Evolutionary conservation across 495 filamentous ascomycete genomes (phyloP).

Genomic region (Lentithecium fluviatile): DNA sequence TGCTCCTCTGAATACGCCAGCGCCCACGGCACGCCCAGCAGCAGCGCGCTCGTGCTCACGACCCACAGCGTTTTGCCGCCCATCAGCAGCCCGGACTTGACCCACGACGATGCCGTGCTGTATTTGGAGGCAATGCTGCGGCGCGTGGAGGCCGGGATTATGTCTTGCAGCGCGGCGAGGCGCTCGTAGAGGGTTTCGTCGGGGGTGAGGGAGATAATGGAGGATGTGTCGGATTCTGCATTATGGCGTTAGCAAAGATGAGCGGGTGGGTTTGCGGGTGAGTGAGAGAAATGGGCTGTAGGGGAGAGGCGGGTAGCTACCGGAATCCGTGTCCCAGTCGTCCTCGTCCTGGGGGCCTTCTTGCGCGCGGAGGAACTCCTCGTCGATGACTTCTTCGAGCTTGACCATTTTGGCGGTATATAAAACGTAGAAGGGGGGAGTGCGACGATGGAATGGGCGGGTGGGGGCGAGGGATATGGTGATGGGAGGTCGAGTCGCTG

Average conservation of each 20-base stretch:
- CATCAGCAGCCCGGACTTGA: conserved; percentile 62
- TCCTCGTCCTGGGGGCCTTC: conserved; percentile 75
- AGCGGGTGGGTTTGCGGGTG: conserved; percentile 1
- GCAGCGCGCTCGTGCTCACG: conserved; percentile 77
- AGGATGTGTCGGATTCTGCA: conserved; percentile 45
- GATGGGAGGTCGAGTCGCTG: too few relatives aligned
- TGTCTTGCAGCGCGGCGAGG: conserved; percentile 82
- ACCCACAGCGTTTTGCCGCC: conserved; percentile 85
- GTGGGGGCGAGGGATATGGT: too few relatives aligned
- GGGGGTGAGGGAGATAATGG: conserved; percentile 54
- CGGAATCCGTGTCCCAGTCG: conserved; percentile 80
- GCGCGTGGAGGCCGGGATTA: conserved; percentile 80
- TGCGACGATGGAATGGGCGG: too few relatives aligned
- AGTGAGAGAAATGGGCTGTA: not conserved
- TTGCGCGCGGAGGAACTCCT: conserved; percentile 78
- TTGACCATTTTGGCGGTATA: conserved; percentile 73
- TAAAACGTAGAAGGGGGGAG: too few relatives aligned
- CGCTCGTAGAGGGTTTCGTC: conserved; percentile 74
- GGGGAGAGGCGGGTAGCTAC: conserved; percentile 47
- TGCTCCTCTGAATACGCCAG: conserved; percentile 93
- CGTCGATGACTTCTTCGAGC: conserved; percentile 92
- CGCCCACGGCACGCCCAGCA: conserved; percentile 89
- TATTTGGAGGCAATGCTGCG: conserved; percentile 62
- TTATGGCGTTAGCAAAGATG: too few relatives aligned
- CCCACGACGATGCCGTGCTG: conserved; percentile 55